A percentile compares a stretch with the other conserved stretches of the same genome.
phyloP scores from a whole-genome alignment of 2,329 filamentous ascomycete species.

The Botrytis hyacinthi region DNA sequence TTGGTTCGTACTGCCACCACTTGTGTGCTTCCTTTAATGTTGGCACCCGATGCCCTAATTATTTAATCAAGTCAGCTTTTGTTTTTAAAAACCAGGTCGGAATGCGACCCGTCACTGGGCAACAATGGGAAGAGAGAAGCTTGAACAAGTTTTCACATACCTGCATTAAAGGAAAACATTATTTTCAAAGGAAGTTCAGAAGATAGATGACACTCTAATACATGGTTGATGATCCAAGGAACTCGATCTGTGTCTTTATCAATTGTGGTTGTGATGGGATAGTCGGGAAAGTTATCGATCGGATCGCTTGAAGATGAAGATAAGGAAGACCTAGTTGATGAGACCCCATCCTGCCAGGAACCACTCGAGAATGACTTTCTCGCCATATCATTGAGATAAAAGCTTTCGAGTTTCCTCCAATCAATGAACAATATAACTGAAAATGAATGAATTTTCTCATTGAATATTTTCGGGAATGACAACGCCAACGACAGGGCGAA shows the following conservation, averaged over 20 bases:
- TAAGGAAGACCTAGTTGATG: conserved; percentile 10
- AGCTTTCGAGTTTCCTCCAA: neutral
- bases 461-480: neutral
- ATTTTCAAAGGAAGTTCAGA: conserved; percentile 32
- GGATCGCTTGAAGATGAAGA: conserved; percentile 5
- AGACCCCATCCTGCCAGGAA: conserved; percentile 4
- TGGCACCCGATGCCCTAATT: conserved; percentile 30
- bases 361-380: conserved; percentile 3
- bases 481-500: neutral
- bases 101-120: no score
- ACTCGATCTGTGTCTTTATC: conserved; percentile 18
- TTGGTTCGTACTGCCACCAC: conserved; percentile 32
- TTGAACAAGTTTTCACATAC: conserved; percentile 23
- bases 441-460: neutral
- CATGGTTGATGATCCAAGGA: conserved; percentile 33
- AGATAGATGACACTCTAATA: conserved; percentile 26
- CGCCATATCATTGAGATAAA: neutral
- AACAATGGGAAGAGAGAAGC: neutral
- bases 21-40: conserved; percentile 29
- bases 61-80: neutral
- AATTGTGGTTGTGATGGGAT: conserved; percentile 18
- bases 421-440: neutral
- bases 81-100: neutral
- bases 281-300: conserved; percentile 7
- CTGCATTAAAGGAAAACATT: conserved; percentile 36